These are phyloP conservation scores for Harringtonia lauricola DNA, from an alignment of 2,329 filamentous ascomycete genomes.

Conservation along the genomic window DNA sequence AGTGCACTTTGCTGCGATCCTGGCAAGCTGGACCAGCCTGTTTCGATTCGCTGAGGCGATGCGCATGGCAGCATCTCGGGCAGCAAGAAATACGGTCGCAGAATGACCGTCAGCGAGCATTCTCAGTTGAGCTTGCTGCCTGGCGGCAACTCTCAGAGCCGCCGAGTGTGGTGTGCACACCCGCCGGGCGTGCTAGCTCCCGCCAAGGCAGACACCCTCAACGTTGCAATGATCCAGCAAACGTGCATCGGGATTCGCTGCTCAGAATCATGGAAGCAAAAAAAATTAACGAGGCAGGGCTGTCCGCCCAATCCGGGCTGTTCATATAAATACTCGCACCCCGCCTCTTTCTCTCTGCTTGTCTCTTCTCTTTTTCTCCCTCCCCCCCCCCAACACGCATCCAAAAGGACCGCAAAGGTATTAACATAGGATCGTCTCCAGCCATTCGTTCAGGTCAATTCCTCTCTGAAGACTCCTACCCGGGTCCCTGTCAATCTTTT, in stretches of 20 bases:
- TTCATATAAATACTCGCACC: conserved; percentile 23
- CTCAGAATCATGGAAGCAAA: neutral
- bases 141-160: too few relatives aligned
- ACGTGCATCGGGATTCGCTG: conserved; percentile 8
- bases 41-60: too few relatives aligned
- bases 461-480: conserved; percentile 36
- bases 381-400: conserved; percentile 43
- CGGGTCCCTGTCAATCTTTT: conserved; percentile 39
- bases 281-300: conserved; percentile 6
- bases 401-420: conserved; percentile 48
- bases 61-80: too few relatives aligned
- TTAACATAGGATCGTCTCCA: conserved; percentile 36
- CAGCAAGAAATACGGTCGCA: too few relatives aligned
- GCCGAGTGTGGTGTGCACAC: too few relatives aligned
- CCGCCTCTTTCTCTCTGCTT: conserved; percentile 20
- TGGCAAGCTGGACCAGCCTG: too few relatives aligned
- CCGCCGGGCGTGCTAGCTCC: too few relatives aligned
- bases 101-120: too few relatives aligned
- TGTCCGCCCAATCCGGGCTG: neutral
- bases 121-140: too few relatives aligned
- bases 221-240: conserved; percentile 4
- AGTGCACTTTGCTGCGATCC: too few relatives aligned
- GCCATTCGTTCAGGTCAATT: conserved; percentile 32
- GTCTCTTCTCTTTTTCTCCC: conserved; percentile 33
- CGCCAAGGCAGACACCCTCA: conserved; percentile 3